A percentile compares a stretch with the other conserved stretches of the same genome.
Conservation (phyloP, 352 stramenopile genomes). For the Phytophthora tentaculata region DNA sequence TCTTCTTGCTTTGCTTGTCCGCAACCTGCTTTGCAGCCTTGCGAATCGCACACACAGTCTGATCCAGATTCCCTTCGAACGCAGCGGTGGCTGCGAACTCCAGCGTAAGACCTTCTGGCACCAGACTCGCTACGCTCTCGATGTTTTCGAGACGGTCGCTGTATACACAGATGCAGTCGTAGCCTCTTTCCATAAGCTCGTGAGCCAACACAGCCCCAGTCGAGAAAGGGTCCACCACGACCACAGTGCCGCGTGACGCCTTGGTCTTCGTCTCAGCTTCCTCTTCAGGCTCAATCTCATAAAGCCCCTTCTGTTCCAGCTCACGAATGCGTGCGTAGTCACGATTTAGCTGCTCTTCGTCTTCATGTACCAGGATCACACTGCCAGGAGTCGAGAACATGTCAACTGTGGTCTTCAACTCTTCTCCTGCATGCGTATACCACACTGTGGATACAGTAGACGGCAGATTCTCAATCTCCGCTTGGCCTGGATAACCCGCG, state of each 20-base stretch:
- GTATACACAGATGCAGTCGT: constrained; percentile 90
- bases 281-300: constrained; percentile 45
- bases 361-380: constrained; percentile 84
- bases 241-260: constrained; percentile 69
- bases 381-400: constrained; percentile 92
- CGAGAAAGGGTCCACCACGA: constrained; percentile 96
- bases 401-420: constrained; percentile 80
- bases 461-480: constrained; percentile 85
- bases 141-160: constrained; percentile 87
- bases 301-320: constrained; percentile 77
- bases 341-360: constrained; percentile 69
- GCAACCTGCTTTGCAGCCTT: constrained; percentile 59
- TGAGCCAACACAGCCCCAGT: constrained; percentile 95
- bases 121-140: constrained; percentile 76
- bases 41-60: constrained; percentile 47
- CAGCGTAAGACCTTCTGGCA: constrained; percentile 78
- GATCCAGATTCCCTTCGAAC: constrained; percentile 58
- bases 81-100: constrained; percentile 81
- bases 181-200: constrained; percentile 89
- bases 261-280: constrained; percentile 17
- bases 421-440: constrained; percentile 68
- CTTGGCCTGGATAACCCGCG: constrained; percentile 79
- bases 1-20: constrained; percentile 36
- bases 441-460: constrained; percentile 88
- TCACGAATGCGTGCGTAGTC: constrained; percentile 90